phyloP scores from a whole-genome alignment of 2,329 filamentous ascomycete genomes.

The Diaporthe longicolla region DNA sequence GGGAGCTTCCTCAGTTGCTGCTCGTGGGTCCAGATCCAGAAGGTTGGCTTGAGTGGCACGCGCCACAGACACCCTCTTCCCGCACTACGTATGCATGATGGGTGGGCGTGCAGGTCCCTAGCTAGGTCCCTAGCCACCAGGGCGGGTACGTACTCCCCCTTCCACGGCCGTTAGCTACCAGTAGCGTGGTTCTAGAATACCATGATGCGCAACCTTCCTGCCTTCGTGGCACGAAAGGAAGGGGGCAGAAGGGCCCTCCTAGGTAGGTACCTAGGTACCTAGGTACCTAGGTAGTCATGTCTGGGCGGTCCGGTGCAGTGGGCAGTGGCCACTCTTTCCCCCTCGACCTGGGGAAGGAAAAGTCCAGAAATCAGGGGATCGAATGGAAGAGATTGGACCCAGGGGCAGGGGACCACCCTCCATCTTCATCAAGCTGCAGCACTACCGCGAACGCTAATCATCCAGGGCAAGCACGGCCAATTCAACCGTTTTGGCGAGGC shows the following conservation, averaged over 20 bases:
- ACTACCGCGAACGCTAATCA: constrained; percentile 32
- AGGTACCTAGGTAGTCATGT: neutral
- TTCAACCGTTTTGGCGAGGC: constrained; percentile 35
- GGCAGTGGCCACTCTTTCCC: neutral
- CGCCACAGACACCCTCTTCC: neutral
- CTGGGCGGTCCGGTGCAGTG: constrained; percentile 3
- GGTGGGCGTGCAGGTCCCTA: neutral
- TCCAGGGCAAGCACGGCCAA: constrained; percentile 30
- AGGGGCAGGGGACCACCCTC: constrained; percentile 36
- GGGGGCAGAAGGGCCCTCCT: too few relatives aligned
- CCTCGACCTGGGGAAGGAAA: constrained; percentile 25
- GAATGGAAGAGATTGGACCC: constrained; percentile 34
- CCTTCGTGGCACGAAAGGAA: too few relatives aligned
- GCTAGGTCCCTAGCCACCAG: neutral
- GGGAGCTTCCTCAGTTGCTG: neutral
- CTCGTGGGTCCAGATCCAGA: neutral
- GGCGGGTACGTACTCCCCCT: neutral
- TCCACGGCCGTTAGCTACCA: too few relatives aligned
- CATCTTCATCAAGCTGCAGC: constrained; percentile 20
- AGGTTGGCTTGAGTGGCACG: neutral
- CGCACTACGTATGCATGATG: constrained; percentile 7
- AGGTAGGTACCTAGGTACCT: too few relatives aligned
- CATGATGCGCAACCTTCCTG: too few relatives aligned
- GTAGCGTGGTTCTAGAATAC: too few relatives aligned
- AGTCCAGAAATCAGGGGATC: constrained; percentile 26